Evolutionary conservation across 768 basidiomycete species (phyloP), one percentile per base, ranked within the genome.

Genomic region (Suillus paluster): DNA sequence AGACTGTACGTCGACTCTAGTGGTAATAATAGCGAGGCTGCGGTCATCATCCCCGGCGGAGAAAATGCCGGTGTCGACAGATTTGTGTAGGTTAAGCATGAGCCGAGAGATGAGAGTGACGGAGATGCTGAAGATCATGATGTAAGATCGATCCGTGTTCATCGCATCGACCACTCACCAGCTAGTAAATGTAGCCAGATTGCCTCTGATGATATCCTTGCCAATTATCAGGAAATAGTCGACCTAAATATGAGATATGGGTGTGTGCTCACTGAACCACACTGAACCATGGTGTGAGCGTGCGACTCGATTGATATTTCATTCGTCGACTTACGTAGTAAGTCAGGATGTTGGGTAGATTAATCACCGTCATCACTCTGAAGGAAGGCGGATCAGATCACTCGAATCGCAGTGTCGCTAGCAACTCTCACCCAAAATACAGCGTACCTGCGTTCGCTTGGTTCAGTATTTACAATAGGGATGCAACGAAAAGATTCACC

Each of bases 51-150:
- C 6, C 39, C 6, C 5, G 10, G 30, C 30, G 27, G 63, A 62
- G 17, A 62, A 62, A 9, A 65, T 59, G 25, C 62, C 62, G 4
- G 15, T 27, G 36, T 63, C 62, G 5, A 78, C 78, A 21, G 71
- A 77, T 69, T 77, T 70, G 65, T 85, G 80, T 5, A 86, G 77
- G 68, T 86, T 86, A 46, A 86, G 78, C 78, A 85, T 83, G 2
- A 86, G 77, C 17, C 84, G 83, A 14, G 83, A 84, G 73, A 85
- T 80, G 78, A 85, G 77, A 2, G 78, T 80, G 6, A 84, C 75
- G 5, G 84, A 83, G 12, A 84, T 73, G 64, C 84, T 84, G 48
- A 6, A 39, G 34, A 11, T 33, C 49, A n/a, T 33, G n/a, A 12
- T 5, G 30, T 12, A 50, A 19, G 19, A n/a, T 50, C 30, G 11